Percentiles rank a stretch among this genome's conserved stretches.
Conservation (phyloP, 805 yeast species). For the Geotrichum ghanense region DNA sequence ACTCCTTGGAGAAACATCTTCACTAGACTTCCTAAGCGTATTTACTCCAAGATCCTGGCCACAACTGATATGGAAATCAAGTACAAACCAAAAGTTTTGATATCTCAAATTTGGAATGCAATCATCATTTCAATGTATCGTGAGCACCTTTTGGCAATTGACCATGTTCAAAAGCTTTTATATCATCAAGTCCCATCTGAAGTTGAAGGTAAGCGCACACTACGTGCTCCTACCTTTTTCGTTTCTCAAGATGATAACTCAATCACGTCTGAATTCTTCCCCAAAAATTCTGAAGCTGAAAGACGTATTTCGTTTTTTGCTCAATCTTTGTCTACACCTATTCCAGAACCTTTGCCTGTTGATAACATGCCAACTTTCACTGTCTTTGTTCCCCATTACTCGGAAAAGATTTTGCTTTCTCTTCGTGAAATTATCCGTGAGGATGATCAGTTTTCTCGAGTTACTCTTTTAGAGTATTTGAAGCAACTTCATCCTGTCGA, state of each 20-base stretch:
- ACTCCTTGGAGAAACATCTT: slow-evolving; percentile 99
- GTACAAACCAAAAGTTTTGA: slow-evolving; percentile 95
- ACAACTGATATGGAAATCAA: slow-evolving; percentile 99
- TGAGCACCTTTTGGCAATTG: slow-evolving; percentile 95
- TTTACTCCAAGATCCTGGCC: slow-evolving; percentile 93
- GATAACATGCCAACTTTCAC: slow-evolving; percentile 99
- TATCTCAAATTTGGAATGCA: slow-evolving; percentile 99
- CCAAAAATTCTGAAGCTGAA: slow-evolving; percentile 94
- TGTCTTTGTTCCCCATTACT: slow-evolving; percentile 90
- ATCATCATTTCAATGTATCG: slow-evolving; percentile 98
- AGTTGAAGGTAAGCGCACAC: slow-evolving; percentile 94
- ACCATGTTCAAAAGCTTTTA: slow-evolving; percentile 92
- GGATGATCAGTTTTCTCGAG: slow-evolving; percentile 93
- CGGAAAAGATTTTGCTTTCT: slow-evolving; percentile 89
- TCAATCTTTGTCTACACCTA: slow-evolving; percentile 96
- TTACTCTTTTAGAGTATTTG: slow-evolving; percentile 84
- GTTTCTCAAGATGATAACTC: slow-evolving; percentile 94
- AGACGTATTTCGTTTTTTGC: slow-evolving; percentile 99
- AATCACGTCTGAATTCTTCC: slow-evolving; percentile 94
- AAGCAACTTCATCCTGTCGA: slow-evolving; percentile 93
- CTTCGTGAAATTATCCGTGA: slow-evolving; percentile 92
- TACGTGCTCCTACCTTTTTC: slow-evolving; percentile 98
- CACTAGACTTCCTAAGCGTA: slow-evolving; percentile 96
- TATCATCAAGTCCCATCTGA: slow-evolving; percentile 98
- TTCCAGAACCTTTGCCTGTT: slow-evolving; percentile 97